phyloP scores from a whole-genome alignment of 2,329 filamentous ascomycete species.

The Coniochaeta ligniaria region DNA sequence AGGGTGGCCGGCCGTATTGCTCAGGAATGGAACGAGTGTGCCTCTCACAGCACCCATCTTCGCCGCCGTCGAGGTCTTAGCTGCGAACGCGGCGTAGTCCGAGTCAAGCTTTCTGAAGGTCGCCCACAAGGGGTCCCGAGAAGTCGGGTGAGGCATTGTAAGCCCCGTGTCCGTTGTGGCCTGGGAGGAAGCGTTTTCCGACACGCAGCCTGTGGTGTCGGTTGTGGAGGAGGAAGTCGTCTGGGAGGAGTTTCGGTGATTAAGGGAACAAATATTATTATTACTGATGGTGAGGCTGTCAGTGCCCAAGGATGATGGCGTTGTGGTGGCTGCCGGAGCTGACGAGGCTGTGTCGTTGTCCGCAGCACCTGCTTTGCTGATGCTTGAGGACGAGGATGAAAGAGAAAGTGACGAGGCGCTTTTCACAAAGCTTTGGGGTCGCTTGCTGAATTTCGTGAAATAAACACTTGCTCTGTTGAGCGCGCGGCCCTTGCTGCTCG shows the following conservation, averaged over 20 bases:
- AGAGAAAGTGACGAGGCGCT: conserved; percentile 17
- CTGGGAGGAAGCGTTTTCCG: conserved; percentile 22
- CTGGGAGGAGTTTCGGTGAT: conserved; percentile 14
- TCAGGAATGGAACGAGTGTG: conserved; percentile 69
- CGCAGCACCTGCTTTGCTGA: not conserved
- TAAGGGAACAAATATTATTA: conserved; percentile 7
- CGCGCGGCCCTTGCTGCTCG: conserved; percentile 26
- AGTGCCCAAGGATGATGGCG: not conserved
- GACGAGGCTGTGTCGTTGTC: not conserved
- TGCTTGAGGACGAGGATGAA: conserved; percentile 7
- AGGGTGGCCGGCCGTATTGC: conserved; percentile 58
- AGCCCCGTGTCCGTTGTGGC: conserved; percentile 37
- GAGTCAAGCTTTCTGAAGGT: conserved; percentile 47
- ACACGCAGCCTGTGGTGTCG: conserved; percentile 13
- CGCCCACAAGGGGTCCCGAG: conserved; percentile 47
- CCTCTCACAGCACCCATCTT: conserved; percentile 68
- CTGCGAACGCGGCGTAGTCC: conserved; percentile 51
- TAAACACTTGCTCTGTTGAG: conserved; percentile 39
- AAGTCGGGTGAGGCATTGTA: conserved; percentile 31
- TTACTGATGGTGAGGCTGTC: not conserved
- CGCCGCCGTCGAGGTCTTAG: conserved; percentile 55
- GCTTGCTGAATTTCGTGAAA: conserved; percentile 44
- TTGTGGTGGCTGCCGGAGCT: not conserved
- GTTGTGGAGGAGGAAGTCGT: conserved; percentile 17
- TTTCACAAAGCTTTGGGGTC: conserved; percentile 33